Conservation (phyloP, 805 yeast genomes). For the Ogataea parapolymorpha region DNA sequence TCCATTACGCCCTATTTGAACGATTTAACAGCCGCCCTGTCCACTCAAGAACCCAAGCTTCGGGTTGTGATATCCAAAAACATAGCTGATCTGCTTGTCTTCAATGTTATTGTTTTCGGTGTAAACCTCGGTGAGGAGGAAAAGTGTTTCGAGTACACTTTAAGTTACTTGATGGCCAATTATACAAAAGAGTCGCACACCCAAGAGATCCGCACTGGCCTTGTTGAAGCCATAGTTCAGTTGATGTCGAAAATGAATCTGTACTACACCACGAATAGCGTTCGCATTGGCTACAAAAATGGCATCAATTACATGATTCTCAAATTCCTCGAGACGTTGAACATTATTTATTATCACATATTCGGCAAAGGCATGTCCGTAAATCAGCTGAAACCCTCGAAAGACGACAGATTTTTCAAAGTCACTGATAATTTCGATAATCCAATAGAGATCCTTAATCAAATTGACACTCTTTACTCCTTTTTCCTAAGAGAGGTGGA, state of each 20-base stretch:
- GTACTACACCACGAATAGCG: slow-evolving; percentile 29
- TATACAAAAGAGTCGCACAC: slow-evolving; percentile 19
- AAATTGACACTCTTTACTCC: slow-evolving; percentile 28
- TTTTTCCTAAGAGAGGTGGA: slow-evolving; percentile 31
- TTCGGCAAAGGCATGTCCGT: slow-evolving; percentile 20
- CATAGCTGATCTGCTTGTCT: slow-evolving; percentile 32
- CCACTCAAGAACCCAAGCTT: slow-evolving; percentile 29
- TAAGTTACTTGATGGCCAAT: slow-evolving; percentile 21
- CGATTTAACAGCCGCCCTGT: slow-evolving; percentile 23
- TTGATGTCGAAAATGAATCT: slow-evolving; percentile 30
- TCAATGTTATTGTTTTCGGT: slow-evolving; percentile 31
- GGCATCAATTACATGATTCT: slow-evolving; percentile 32
- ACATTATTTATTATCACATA: slow-evolving; percentile 21
- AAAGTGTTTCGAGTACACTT: slow-evolving; percentile 23
- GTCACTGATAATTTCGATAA: slow-evolving; percentile 7
- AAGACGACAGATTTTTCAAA: slow-evolving; percentile 15
- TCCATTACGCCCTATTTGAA: slow-evolving; percentile 19
- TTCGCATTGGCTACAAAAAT: slow-evolving; percentile 20
- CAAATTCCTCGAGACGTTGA: slow-evolving; percentile 27
- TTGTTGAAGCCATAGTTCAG: slow-evolving; percentile 31
- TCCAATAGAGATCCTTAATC: slow-evolving; percentile 21
- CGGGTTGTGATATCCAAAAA: slow-evolving; percentile 31
- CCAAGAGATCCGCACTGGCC: slow-evolving; percentile 21
- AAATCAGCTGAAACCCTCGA: slow-evolving; percentile 14
- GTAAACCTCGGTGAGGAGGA: slow-evolving; percentile 24